Percentiles rank a stretch among this genome's conserved stretches.
Conservation (phyloP, 2,329 filamentous ascomycete species). For the Colletotrichum chrysophilum region DNA sequence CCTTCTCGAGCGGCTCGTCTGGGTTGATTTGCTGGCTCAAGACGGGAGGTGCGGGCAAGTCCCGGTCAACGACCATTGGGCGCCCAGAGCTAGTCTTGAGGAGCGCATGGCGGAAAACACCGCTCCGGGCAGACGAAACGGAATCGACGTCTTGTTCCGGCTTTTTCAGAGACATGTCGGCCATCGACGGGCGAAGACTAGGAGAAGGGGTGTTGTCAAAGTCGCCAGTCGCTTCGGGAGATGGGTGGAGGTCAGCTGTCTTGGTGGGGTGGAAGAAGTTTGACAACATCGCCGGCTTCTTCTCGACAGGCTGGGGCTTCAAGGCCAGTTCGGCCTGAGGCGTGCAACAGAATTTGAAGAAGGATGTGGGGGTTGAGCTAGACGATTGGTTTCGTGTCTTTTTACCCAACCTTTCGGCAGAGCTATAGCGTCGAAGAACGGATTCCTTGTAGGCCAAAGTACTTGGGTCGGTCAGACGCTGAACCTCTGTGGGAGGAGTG, state of each 20-base stretch:
- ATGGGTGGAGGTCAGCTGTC: not conserved
- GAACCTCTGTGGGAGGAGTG: conserved; percentile 14
- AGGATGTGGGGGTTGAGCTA: not conserved
- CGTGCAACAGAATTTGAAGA: not conserved
- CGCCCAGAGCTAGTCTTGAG: conserved; percentile 27
- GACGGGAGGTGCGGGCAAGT: conserved; percentile 24
- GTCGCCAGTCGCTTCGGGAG: conserved; percentile 15
- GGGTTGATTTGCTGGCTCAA: conserved; percentile 10
- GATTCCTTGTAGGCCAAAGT: not conserved
- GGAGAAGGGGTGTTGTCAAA: conserved; percentile 39
- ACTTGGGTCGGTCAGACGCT: not conserved
- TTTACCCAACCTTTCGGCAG: not conserved
- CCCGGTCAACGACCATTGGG: conserved; percentile 24
- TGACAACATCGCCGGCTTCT: conserved; percentile 10
- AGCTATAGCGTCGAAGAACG: conserved; percentile 3
- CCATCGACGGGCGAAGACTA: conserved; percentile 32
- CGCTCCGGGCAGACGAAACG: conserved; percentile 1
- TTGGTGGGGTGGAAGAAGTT: conserved; percentile 15
- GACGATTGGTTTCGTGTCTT: not conserved
- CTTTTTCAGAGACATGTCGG: conserved; percentile 21
- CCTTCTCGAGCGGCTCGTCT: conserved; percentile 1
- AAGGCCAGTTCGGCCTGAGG: not conserved
- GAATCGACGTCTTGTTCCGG: not conserved
- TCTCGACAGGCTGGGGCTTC: not conserved
- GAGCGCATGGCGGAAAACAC: conserved; percentile 24